These are phyloP conservation scores for Kurtzmaniella quercitrusa DNA, from an alignment of 1,139 yeast species.

Conservation along the genomic window DNA sequence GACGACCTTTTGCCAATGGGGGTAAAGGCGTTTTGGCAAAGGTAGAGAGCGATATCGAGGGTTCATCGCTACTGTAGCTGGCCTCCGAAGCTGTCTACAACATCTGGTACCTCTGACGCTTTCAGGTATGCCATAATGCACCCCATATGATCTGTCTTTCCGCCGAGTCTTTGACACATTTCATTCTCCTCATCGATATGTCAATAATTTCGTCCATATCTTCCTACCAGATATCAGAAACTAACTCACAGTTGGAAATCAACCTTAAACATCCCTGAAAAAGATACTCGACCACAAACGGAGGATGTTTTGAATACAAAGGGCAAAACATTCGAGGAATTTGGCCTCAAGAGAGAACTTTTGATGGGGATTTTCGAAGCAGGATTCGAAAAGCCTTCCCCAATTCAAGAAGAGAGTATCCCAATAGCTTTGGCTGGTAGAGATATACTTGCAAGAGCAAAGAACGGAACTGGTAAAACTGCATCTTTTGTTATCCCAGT, in stretches of 20 bases:
- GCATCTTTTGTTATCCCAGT: slow-evolving; percentile 93
- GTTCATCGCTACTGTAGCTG: no score
- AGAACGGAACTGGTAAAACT: slow-evolving; percentile 97
- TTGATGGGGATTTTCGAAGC: slow-evolving; percentile 99
- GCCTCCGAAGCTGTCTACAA: no score
- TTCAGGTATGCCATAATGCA: no score
- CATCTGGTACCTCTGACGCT: no score
- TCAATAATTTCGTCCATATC: no score
- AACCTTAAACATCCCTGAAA: slow-evolving; percentile 68
- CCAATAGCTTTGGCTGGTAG: slow-evolving; percentile 95
- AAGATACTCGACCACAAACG: slow-evolving; percentile 90
- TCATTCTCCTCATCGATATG: no score
- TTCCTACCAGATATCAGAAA: no score
- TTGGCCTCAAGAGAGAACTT: slow-evolving; percentile 84
- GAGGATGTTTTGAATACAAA: slow-evolving; percentile 92
- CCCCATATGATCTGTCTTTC: no score
- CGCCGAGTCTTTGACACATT: no score
- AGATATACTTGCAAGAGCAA: slow-evolving; percentile 96
- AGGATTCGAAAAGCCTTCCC: slow-evolving; percentile 97
- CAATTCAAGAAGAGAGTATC: slow-evolving; percentile 95
- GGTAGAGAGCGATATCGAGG: no score
- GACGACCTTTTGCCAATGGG: no score
- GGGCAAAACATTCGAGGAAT: slow-evolving; percentile 90
- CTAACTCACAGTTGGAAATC: slow-evolving; percentile 55
- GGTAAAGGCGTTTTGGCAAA: no score